Percentiles rank a stretch among this genome's conserved stretches.
Evolutionary conservation across 106 monocot genomes (phyloP).

Genomic region (Chionographis japonica): DNA sequence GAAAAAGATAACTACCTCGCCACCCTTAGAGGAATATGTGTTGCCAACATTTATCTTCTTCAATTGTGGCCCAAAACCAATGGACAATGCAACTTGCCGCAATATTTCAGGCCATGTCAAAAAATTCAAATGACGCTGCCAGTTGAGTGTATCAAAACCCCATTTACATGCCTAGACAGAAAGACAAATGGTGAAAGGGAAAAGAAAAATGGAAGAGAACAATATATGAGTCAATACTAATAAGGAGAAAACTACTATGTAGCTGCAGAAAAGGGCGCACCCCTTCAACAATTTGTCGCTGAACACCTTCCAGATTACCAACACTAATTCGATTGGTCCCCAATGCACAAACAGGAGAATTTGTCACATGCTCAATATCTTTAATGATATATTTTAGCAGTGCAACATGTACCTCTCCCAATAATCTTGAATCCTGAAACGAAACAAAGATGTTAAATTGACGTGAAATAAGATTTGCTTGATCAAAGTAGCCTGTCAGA

Average conservation of each 20-base stretch:
- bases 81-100: constrained; percentile 43
- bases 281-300: constrained; percentile 47
- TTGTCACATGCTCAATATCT: constrained; percentile 51
- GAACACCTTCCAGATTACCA: constrained; percentile 48
- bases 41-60: constrained; percentile 28
- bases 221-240: no score
- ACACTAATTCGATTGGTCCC: constrained; percentile 32
- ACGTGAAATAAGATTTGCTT: neutral
- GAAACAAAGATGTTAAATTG: neutral
- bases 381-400: constrained; percentile 50
- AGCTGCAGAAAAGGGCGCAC: constrained; percentile 7
- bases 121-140: constrained; percentile 37
- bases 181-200: neutral
- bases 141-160: constrained; percentile 42
- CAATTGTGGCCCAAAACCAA: constrained; percentile 47
- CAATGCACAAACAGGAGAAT: constrained; percentile 28
- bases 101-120: constrained; percentile 49
- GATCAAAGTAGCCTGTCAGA: neutral
- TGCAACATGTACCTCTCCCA: constrained; percentile 43
- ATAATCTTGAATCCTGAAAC: constrained; percentile 40
- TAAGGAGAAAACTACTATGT: neutral
- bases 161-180: constrained; percentile 43
- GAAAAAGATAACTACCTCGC: constrained; percentile 21
- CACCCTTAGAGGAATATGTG: constrained; percentile 26
- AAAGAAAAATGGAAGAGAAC: no score